phyloP scores from a whole-genome alignment of 2,329 filamentous ascomycete genomes.

The Graphilbum ipis-grandicollis region DNA sequence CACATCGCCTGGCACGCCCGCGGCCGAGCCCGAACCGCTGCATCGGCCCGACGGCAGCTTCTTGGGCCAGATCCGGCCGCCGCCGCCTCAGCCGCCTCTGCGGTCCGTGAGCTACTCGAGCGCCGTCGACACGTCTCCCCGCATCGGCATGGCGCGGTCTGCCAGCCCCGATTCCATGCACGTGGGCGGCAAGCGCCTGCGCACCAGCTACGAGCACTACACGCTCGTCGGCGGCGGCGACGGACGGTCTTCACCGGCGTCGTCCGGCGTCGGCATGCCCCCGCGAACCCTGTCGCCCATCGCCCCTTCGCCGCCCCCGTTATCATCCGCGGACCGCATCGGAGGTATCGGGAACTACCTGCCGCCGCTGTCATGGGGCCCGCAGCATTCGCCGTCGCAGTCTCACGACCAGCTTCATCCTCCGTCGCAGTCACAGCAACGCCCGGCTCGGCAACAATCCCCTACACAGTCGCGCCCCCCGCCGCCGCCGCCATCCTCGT shows the following conservation, averaged over 20 bases:
- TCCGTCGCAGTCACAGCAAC: slow-evolving; percentile 15
- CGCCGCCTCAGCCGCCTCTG: slow-evolving; percentile 17
- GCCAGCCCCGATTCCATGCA: slow-evolving; percentile 13
- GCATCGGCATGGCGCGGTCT: slow-evolving; percentile 14
- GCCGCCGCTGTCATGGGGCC: slow-evolving; percentile 6
- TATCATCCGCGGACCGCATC: not conserved
- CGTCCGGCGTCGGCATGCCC: slow-evolving; percentile 13
- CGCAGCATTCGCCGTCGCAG: not conserved
- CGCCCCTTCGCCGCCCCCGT: slow-evolving; percentile 4
- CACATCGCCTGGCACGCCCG: slow-evolving; percentile 33
- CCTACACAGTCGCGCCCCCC: slow-evolving; percentile 7
- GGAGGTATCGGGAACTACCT: slow-evolving; percentile 1
- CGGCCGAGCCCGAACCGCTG: slow-evolving; percentile 29
- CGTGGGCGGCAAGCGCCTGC: slow-evolving; percentile 27
- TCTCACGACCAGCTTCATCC: slow-evolving; percentile 11
- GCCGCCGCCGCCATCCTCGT: not conserved
- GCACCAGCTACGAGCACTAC: slow-evolving; percentile 29
- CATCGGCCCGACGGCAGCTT: slow-evolving; percentile 16
- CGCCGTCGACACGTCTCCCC: slow-evolving; percentile 29
- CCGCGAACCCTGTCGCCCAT: not conserved
- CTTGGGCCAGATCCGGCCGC: slow-evolving; percentile 11
- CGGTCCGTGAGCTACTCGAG: slow-evolving; percentile 26
- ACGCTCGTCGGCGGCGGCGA: slow-evolving; percentile 12
- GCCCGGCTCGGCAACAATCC: slow-evolving; percentile 1
- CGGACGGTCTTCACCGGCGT: slow-evolving; percentile 12